These are phyloP conservation scores for Metarhizium rileyi DNA, from an alignment of 2,329 filamentous ascomycete species.

Conservation along the genomic window DNA sequence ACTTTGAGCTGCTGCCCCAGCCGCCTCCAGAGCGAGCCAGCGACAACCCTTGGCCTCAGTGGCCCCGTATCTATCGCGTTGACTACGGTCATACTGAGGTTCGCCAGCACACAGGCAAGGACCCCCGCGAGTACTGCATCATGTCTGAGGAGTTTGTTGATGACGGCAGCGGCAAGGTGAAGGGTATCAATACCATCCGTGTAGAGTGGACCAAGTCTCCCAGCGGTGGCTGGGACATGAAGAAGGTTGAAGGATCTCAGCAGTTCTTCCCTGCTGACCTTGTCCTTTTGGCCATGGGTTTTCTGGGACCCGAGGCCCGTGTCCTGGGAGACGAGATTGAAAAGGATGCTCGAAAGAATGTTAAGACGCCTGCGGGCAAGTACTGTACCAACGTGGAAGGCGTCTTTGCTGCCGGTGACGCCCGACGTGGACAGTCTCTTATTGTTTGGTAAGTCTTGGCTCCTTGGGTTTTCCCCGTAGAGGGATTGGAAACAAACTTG, in stretches of 20 bases:
- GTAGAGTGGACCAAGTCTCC: constrained; percentile 93
- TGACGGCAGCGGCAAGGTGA: constrained; percentile 77
- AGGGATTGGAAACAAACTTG: background rate
- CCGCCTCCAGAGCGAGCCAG: constrained; percentile 81
- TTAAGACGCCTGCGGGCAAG: constrained; percentile 83
- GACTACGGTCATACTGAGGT: constrained; percentile 96
- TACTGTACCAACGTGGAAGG: constrained; percentile 83
- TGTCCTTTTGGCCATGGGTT: constrained; percentile 92
- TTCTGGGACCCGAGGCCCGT: constrained; percentile 85
- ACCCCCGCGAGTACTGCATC: constrained; percentile 94
- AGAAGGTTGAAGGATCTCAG: constrained; percentile 86
- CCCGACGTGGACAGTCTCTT: constrained; percentile 84
- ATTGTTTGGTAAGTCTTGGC: constrained; percentile 73
- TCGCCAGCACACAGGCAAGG: constrained; percentile 90
- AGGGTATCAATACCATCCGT: constrained; percentile 90
- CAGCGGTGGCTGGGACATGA: constrained; percentile 95
- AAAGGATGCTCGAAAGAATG: constrained; percentile 86
- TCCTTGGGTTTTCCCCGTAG: background rate
- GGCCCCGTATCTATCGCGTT: constrained; percentile 96
- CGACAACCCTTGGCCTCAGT: constrained; percentile 98
- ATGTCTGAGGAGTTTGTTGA: constrained; percentile 97
- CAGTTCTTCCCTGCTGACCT: constrained; percentile 95
- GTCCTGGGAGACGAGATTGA: constrained; percentile 82
- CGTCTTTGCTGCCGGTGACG: constrained; percentile 91
- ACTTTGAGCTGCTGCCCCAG: constrained; percentile 92